Conservation (phyloP, 306 rosid species). For the Myrica gale region DNA sequence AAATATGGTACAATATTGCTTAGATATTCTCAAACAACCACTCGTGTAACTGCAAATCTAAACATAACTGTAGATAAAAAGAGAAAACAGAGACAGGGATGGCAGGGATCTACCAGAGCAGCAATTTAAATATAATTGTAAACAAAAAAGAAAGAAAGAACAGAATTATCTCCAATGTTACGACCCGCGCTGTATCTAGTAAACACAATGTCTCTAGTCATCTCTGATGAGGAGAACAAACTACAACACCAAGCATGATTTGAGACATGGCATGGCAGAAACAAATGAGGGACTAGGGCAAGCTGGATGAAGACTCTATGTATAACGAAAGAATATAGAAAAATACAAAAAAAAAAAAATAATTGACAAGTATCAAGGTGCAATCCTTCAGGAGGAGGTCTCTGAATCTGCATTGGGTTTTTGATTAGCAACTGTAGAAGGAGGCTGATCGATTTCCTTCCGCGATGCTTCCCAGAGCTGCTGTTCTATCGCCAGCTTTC, state of each 20-base stretch:
- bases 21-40: too few species aligned
- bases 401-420: conserved; percentile 56
- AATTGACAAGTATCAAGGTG: conserved; percentile 34
- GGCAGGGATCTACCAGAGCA: background rate
- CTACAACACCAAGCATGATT: conserved; percentile 7
- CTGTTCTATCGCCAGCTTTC: conserved; percentile 91
- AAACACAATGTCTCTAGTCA: background rate
- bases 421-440: conserved; percentile 44
- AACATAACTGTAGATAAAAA: too few species aligned
- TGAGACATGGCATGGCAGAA: conserved; percentile 14
- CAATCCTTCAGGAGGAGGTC: conserved; percentile 32
- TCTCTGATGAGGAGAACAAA: background rate
- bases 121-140: background rate
- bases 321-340: conserved; percentile 9
- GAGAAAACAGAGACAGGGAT: too few species aligned
- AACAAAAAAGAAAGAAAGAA: too few species aligned
- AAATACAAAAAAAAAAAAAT: conserved; percentile 22
- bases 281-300: background rate
- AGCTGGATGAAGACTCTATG: conserved; percentile 9
- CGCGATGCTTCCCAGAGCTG: conserved; percentile 99
- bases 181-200: background rate
- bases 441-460: conserved; percentile 71
- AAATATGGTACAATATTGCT: too few species aligned
- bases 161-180: background rate
- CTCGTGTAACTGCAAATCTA: too few species aligned